Base-by-base conservation (phyloP, 2,329 filamentous ascomycete species). In the Beauveria sp. region DNA sequence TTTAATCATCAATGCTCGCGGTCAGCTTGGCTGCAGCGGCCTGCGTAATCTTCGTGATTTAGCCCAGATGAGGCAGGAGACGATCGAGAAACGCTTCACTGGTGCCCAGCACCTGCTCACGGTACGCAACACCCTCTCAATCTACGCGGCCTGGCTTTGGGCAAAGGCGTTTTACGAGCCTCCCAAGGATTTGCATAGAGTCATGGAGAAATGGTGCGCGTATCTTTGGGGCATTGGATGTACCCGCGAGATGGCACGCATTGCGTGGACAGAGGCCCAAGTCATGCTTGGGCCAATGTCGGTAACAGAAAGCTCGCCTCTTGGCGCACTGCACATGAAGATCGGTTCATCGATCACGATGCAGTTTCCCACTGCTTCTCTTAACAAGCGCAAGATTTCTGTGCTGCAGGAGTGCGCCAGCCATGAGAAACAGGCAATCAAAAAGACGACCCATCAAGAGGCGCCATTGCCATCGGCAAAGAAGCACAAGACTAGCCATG, bases 131-230 rank as follows among this genome's bases (percentile, higher is more conserved):
- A 64, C 67, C n/a, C 65, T 64, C 1, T 67, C 66, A 6, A 66
- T 72, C 34, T 71, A 68, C 45, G 63, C 65, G 9, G 57, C 62
- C 3, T 73, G 72, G 72, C 64, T 73, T 8, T 58, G 65, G n/a
- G 64, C 67, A n/a, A 65, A 66, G 24, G 55, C 53, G 6, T 60
- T 40, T n/a, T 47, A 28, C 16, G 40, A 55, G 4, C 14, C 42
- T 10, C 50, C 58, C n/a, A 40, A 60, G 2, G 30, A 60, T 14
- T 18, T 60, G 28, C 14, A 47, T 16, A 14, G 16, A 7, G 14
- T 54, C 28, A 49, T 60, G 22, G 58, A 55, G 3, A 60, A 60
- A 42, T 60, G 58, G 58, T 60, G 58, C 30, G 34, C 40, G 18
- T 60, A 47, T 49, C 58, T 60, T 42, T 60, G 58, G 58, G 42